Base-by-base conservation (phyloP, 805 yeast genomes). In the Zygosaccharomyces bailii region DNA sequence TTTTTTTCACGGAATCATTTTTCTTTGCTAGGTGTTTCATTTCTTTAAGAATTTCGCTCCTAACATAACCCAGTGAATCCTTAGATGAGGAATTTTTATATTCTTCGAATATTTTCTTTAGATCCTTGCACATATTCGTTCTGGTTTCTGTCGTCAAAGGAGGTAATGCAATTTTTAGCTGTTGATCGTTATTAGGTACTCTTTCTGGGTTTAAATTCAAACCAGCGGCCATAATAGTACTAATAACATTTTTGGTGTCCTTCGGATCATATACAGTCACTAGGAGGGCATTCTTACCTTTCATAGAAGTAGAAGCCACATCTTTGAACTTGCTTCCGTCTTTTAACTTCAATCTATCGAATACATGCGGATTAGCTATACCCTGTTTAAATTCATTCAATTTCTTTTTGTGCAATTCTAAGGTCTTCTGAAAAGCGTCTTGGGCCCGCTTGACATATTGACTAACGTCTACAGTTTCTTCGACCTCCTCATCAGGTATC, bases 251-350 rank as follows among this genome's bases (percentile, higher is more conserved):
- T 54, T 86, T 84, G 31, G 79, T 74, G 52, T 86, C 75, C 41
- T 73, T 74, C 5, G 96, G 95, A 57, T 91, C 96, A 63, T 84
- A 91, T 1, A 89, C 90, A 0, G 96, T 88, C n/a, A 91, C 78
- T 24, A 77, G 66, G 42, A 87, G 70, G 53, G 79, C 73, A 54
- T 86, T 75, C 20, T 74, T 70, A 5, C 91, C 93, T 53, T 83
- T 83, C 42, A 79, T 53, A 0, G 84, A 68, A 2, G 91, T 82
- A 49, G 82, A 82, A 1, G 96, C 96, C 21, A 87, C 66, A 23
- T 80, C 71, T 2, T 79, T 75, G 59, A 83, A 84, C 2, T 73
- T 73, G 1, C 59, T 60, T 5, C 68, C 62, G 40, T 73, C 70
- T 10, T 75, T 70, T 13, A 91, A 74, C 32, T 62, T 61, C 46